A percentile compares a stretch with the other conserved stretches of the same genome.
Evolutionary conservation across 2,329 filamentous ascomycete species (phyloP).

Genomic region (Aspergillus aculeatus): DNA sequence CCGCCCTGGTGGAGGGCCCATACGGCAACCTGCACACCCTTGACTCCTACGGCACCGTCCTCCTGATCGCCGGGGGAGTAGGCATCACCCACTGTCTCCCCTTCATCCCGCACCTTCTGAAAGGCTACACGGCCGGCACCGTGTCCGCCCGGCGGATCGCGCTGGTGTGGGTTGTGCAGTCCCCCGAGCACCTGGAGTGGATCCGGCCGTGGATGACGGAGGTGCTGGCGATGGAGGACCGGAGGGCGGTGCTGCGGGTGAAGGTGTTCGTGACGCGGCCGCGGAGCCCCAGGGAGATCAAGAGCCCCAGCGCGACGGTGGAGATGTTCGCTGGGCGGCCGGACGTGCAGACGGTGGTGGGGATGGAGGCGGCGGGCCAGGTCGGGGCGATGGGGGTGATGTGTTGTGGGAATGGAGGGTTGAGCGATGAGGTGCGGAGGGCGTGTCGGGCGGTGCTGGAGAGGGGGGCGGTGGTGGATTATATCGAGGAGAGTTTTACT

Average conservation of each 20-base stretch:
- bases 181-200: constrained; percentile 86
- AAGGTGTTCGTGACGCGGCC: constrained; percentile 89
- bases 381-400: constrained; percentile 86
- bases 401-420: constrained; percentile 71
- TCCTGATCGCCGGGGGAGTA: constrained; percentile 86
- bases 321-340: constrained; percentile 91
- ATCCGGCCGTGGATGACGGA: constrained; percentile 77
- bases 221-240: constrained; percentile 74
- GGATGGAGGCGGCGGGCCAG: constrained; percentile 79
- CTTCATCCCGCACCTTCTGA: constrained; percentile 73
- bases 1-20: constrained; percentile 80
- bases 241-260: constrained; percentile 79
- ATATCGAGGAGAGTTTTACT: constrained; percentile 72
- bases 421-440: constrained; percentile 72
- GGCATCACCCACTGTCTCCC: constrained; percentile 94
- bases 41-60: constrained; percentile 84
- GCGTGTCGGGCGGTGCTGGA: constrained; percentile 64
- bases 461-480: constrained; percentile 64
- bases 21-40: constrained; percentile 80
- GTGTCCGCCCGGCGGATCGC: constrained; percentile 76
- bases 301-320: constrained; percentile 73
- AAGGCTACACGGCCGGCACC: constrained; percentile 65
- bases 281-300: constrained; percentile 74
- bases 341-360: constrained; percentile 72
- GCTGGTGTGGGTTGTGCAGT: constrained; percentile 88